These are phyloP conservation scores for Oxytropis ochrocephala DNA, from an alignment of 306 rosid genomes.

Conservation along the genomic window DNA sequence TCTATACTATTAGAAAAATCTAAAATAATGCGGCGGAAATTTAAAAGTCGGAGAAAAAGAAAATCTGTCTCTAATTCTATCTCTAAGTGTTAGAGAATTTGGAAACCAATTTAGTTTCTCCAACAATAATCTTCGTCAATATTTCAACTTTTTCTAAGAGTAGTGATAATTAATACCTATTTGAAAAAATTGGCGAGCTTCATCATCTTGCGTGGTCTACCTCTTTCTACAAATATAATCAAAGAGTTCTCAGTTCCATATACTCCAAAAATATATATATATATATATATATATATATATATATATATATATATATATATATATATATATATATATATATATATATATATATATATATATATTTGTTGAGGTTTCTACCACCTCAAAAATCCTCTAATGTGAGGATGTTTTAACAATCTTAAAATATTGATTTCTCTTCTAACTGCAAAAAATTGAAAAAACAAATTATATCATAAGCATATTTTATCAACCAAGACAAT, in stretches of 20 bases:
- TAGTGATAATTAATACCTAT: slow-evolving; percentile 64
- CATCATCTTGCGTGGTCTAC: slow-evolving; percentile 87
- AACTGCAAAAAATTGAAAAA: slow-evolving; percentile 46
- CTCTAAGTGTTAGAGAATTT: too few species aligned
- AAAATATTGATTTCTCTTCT: slow-evolving; percentile 81
- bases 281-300: too few species aligned
- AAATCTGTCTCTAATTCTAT: too few species aligned
- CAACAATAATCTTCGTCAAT: too few species aligned
- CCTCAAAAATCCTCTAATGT: slow-evolving; percentile 78
- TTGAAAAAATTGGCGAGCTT: slow-evolving; percentile 82
- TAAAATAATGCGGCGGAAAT: too few species aligned
- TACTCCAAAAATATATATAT: slow-evolving; percentile 88
- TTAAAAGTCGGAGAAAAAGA: too few species aligned
- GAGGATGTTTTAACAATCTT: slow-evolving; percentile 85
- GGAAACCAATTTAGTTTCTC: too few species aligned
- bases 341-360: too few species aligned
- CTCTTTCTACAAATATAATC: slow-evolving; percentile 82
- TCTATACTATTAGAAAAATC: too few species aligned
- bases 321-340: too few species aligned
- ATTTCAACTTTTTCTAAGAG: too few species aligned
- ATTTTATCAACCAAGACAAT: not conserved
- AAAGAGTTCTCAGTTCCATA: slow-evolving; percentile 75
- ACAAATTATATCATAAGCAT: not conserved
- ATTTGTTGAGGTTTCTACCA: slow-evolving; percentile 67
- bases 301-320: too few species aligned